A percentile compares a stretch with the other conserved stretches of the same genome.
Conservation (phyloP, 1,284 basidiomycete genomes). For the Cystobasidium pallidum region DNA sequence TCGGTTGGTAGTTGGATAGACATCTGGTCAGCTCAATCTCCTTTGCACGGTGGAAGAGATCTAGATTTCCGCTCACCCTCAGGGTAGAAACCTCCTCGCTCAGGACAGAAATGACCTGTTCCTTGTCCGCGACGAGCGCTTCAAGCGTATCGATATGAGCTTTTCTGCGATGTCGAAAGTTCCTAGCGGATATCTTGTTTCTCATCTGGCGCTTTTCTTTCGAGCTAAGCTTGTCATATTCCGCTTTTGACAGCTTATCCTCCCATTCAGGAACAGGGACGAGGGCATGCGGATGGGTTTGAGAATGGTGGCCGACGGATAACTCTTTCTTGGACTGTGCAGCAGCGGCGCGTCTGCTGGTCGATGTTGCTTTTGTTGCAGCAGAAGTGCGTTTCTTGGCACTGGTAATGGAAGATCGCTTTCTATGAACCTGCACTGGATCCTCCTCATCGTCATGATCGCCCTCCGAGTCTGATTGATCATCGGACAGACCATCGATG, state of each 20-base stretch:
- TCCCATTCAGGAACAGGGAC: slow-evolving; percentile 52
- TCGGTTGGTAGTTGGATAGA: no score
- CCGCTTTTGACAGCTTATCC: slow-evolving; percentile 74
- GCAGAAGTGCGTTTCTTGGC: slow-evolving; percentile 1
- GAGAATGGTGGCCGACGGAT: neutral
- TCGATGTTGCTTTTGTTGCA: slow-evolving; percentile 11
- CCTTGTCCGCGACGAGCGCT: slow-evolving; percentile 88
- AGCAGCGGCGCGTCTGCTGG: neutral
- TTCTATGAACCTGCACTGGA: slow-evolving; percentile 9
- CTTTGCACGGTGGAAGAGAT: neutral
- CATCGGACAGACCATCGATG: slow-evolving; percentile 14
- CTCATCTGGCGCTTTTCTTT: slow-evolving; percentile 96
- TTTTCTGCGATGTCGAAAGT: slow-evolving; percentile 92
- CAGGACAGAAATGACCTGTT: slow-evolving; percentile 84
- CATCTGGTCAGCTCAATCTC: neutral
- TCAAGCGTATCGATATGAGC: slow-evolving; percentile 94
- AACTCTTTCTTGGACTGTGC: slow-evolving; percentile 17
- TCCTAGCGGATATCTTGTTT: slow-evolving; percentile 95
- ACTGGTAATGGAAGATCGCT: slow-evolving; percentile 17
- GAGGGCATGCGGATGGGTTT: slow-evolving; percentile 43
- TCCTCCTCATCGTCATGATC: slow-evolving; percentile 31
- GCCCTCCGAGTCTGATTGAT: neutral
- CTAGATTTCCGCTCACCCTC: slow-evolving; percentile 58
- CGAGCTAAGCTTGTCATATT: slow-evolving; percentile 90
- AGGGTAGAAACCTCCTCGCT: slow-evolving; percentile 79